Conservation (phyloP, 148 eudicot genomes). For the Agrostemma githago region DNA sequence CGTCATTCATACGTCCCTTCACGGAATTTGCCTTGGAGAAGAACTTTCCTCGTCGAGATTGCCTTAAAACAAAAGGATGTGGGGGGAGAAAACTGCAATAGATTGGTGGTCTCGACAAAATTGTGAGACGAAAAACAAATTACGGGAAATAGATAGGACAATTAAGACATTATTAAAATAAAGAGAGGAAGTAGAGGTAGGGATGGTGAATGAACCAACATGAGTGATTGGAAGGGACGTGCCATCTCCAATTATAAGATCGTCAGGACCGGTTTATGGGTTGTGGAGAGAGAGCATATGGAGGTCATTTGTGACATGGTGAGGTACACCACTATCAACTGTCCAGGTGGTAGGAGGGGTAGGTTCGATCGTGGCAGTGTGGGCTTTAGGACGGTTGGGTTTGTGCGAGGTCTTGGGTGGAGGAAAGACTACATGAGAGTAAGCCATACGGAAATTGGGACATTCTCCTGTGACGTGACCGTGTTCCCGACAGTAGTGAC, state of each 20-base stretch:
- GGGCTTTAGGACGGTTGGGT: not conserved
- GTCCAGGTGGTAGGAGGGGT: not conserved
- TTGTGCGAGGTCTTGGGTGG: not conserved
- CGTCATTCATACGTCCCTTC: not conserved
- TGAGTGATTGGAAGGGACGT: not conserved
- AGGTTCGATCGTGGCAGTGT: not conserved
- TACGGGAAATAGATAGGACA: not conserved
- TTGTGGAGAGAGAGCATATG: not conserved
- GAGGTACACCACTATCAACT: not conserved
- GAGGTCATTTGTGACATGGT: not conserved
- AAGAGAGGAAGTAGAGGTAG: not conserved
- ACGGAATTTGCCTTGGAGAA: no score
- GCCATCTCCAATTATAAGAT: not conserved
- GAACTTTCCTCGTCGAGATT: no score
- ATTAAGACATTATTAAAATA: not conserved
- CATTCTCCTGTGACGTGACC: not conserved
- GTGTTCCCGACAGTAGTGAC: not conserved
- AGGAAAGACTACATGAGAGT: not conserved
- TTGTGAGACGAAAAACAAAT: not conserved
- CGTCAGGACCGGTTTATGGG: no score
- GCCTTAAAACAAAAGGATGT: no score
- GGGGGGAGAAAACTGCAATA: no score
- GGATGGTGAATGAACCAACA: not conserved
- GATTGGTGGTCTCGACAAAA: not conserved
- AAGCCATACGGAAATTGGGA: not conserved